These are phyloP conservation scores for Fusarium sororula DNA, from an alignment of 2,329 filamentous ascomycete species.

Conservation along the genomic window DNA sequence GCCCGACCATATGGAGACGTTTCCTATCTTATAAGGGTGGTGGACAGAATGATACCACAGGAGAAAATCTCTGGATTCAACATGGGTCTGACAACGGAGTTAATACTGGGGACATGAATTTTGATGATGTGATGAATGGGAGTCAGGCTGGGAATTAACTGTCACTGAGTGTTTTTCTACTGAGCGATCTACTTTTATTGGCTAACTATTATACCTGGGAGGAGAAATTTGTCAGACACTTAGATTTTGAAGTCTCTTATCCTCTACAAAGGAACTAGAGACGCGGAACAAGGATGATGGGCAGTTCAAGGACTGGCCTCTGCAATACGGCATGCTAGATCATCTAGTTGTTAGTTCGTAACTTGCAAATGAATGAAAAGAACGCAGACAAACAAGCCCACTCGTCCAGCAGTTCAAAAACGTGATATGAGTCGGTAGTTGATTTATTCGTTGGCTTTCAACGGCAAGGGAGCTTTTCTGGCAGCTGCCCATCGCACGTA, in stretches of 20 bases:
- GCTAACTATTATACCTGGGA: slow-evolving; percentile 15
- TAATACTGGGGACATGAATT: slow-evolving; percentile 6
- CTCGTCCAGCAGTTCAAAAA: background rate
- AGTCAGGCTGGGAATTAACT: background rate
- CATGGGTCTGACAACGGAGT: slow-evolving; percentile 24
- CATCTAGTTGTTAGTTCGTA: slow-evolving; percentile 6
- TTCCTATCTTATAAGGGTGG: slow-evolving; percentile 30
- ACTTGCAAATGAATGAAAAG: background rate
- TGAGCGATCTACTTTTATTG: slow-evolving; percentile 23
- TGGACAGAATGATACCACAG: slow-evolving; percentile 33
- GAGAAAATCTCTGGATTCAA: slow-evolving; percentile 11
- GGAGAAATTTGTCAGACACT: background rate
- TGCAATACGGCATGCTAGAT: slow-evolving; percentile 4
- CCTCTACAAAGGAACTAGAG: background rate
- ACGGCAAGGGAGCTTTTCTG: background rate
- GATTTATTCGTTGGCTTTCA: background rate
- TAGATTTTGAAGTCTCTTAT: slow-evolving; percentile 1
- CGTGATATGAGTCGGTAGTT: background rate
- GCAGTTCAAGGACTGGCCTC: slow-evolving; percentile 5
- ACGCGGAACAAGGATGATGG: slow-evolving; percentile 6
- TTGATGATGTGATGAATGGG: slow-evolving; percentile 23
- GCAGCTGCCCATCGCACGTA: background rate
- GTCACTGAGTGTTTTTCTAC: background rate
- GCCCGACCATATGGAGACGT: slow-evolving; percentile 39
- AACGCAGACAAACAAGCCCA: background rate